Conservation (phyloP, 2,329 filamentous ascomycete genomes). For the Ophiostoma novo-ulmi region DNA sequence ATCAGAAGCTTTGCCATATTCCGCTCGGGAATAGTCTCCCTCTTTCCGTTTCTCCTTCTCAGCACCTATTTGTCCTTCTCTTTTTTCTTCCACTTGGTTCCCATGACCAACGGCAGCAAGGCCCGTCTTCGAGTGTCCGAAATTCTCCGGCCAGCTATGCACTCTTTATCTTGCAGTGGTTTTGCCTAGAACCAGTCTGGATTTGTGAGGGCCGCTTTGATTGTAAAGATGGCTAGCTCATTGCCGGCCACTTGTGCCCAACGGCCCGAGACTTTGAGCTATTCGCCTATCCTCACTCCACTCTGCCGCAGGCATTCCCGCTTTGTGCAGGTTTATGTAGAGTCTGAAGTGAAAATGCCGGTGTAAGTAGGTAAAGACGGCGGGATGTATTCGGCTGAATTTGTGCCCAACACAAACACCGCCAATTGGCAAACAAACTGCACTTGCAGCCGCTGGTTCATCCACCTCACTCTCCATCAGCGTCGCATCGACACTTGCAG, state of each 20-base stretch:
- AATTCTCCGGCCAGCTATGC: not conserved
- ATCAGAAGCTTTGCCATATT: not conserved
- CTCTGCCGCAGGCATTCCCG: conserved; percentile 8
- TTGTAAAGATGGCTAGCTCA: not conserved
- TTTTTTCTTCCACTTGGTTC: not conserved
- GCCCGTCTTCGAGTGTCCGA: not conserved
- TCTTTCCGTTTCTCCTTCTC: not conserved
- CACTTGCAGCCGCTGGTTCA: not conserved
- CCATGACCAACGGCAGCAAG: not conserved
- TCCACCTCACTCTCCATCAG: not conserved
- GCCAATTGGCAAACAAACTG: not conserved
- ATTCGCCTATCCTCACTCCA: conserved; percentile 17
- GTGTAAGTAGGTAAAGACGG: not conserved
- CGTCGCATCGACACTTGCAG: not conserved
- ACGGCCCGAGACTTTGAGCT: conserved; percentile 18
- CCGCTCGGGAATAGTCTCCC: not conserved
- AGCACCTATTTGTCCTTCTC: not conserved
- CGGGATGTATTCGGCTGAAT: not conserved
- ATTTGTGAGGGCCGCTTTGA: not conserved
- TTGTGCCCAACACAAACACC: not conserved
- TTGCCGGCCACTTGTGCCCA: conserved; percentile 18
- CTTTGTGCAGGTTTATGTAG: not conserved
- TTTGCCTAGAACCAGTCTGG: not conserved
- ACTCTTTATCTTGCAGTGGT: not conserved
- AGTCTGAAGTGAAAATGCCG: not conserved